These are phyloP conservation scores for Ogataea sp. DNA, from an alignment of 805 yeast species.

Conservation along the genomic window DNA sequence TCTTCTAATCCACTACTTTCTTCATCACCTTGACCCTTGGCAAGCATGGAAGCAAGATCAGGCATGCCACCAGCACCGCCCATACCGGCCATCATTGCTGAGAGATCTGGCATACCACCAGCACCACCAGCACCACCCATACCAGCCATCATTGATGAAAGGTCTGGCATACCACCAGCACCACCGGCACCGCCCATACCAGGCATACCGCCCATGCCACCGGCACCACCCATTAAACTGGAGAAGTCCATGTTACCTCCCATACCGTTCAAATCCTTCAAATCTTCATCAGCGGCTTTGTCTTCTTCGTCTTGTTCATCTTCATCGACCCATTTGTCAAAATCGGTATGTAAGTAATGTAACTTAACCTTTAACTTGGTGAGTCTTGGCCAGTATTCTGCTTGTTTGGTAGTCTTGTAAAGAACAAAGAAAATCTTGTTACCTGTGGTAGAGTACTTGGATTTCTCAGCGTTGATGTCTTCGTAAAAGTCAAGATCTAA, in stretches of 20 bases:
- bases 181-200: slow-evolving; percentile 31
- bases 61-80: slow-evolving; percentile 7
- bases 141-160: slow-evolving; percentile 13
- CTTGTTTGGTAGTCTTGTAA: slow-evolving; percentile 58
- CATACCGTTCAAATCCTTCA: slow-evolving; percentile 13
- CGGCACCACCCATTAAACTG: slow-evolving; percentile 31
- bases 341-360: slow-evolving; percentile 84
- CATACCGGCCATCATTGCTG: slow-evolving; percentile 9
- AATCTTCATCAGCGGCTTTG: slow-evolving; percentile 23
- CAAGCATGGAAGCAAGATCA: slow-evolving; percentile 3
- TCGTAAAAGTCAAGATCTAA: slow-evolving; percentile 69
- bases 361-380: slow-evolving; percentile 77
- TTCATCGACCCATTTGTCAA: slow-evolving; percentile 97
- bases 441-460: slow-evolving; percentile 51
- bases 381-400: slow-evolving; percentile 93
- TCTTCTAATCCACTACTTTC: slow-evolving; percentile 10
- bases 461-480: slow-evolving; percentile 60
- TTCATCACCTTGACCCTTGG: slow-evolving; percentile 16
- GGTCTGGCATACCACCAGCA: slow-evolving; percentile 14
- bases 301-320: slow-evolving; percentile 84
- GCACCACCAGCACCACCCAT: slow-evolving; percentile 1
- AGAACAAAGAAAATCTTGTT: slow-evolving; percentile 57
- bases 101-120: slow-evolving; percentile 17
- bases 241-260: slow-evolving; percentile 21
- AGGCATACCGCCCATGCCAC: slow-evolving; percentile 22